Conservation (phyloP, 441 rosid genomes). For the Sinapis alba region DNA sequence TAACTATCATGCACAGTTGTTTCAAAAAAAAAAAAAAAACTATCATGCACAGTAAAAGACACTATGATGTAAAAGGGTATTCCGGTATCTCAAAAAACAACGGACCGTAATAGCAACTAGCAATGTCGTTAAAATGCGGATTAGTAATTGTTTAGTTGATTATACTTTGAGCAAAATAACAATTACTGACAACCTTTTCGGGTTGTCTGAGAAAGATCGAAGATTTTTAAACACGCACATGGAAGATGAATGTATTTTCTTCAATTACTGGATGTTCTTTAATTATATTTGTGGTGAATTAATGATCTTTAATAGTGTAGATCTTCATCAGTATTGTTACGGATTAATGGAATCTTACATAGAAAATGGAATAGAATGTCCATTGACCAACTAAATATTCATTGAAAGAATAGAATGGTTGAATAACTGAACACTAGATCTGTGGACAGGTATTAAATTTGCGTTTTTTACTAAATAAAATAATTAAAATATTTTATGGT, state of each 20-base stretch:
- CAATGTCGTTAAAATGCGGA: background rate
- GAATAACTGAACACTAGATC: background rate
- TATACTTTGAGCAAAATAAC: constrained; percentile 4
- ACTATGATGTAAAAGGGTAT: background rate
- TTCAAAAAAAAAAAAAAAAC: background rate
- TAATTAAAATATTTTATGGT: too few relatives aligned
- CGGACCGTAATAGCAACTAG: constrained; percentile 4
- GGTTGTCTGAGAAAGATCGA: background rate
- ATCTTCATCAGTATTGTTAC: background rate
- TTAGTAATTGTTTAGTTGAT: constrained; percentile 5
- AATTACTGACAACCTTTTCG: constrained; percentile 12
- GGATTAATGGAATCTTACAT: background rate
- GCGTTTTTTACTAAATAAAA: too few relatives aligned
- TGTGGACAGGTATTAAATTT: too few relatives aligned
- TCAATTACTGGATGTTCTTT: background rate
- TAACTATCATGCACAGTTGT: background rate
- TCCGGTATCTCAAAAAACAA: background rate
- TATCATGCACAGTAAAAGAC: background rate
- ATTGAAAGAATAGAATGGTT: background rate
- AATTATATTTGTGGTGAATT: background rate
- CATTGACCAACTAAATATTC: background rate
- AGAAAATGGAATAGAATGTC: background rate
- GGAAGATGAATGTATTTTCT: background rate
- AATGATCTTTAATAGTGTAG: constrained; percentile 1
- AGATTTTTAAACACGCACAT: constrained; percentile 7